Conservation (phyloP, 345 rosid species). For the Nasturtium officinale region DNA sequence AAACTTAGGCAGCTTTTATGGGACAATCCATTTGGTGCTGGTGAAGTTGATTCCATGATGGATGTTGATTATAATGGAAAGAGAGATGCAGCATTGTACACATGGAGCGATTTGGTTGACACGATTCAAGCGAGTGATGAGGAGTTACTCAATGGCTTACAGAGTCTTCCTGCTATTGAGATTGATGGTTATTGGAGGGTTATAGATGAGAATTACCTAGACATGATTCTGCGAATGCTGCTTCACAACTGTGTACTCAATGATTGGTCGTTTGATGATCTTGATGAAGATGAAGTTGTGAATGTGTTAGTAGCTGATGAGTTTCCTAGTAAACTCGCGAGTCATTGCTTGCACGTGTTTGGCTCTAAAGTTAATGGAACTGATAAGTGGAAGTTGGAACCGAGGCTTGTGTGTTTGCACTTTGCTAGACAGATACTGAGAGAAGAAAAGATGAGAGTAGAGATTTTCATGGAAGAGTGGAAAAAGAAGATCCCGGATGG, state of each 20-base stretch:
- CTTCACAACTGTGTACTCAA: constrained; percentile 66
- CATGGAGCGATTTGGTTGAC: constrained; percentile 70
- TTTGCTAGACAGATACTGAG: constrained; percentile 66
- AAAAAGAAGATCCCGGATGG: constrained; percentile 62
- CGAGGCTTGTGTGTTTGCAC: constrained; percentile 69
- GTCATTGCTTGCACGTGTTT: constrained; percentile 65
- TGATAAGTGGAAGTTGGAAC: constrained; percentile 70
- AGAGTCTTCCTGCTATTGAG: constrained; percentile 73
- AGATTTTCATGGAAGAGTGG: constrained; percentile 76
- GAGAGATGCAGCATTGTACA: constrained; percentile 46
- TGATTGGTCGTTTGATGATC: constrained; percentile 67
- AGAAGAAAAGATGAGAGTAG: constrained; percentile 67
- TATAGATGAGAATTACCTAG: constrained; percentile 72
- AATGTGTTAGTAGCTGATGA: constrained; percentile 65
- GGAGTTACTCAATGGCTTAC: constrained; percentile 60
- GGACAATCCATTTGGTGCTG: constrained; percentile 54
- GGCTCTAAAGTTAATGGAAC: constrained; percentile 51
- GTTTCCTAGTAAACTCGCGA: constrained; percentile 54
- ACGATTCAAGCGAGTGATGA: constrained; percentile 84
- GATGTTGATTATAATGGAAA: constrained; percentile 44
- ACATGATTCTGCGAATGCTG: constrained; percentile 62
- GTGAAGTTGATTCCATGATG: constrained; percentile 46
- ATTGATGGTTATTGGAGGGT: constrained; percentile 86
- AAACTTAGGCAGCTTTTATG: constrained; percentile 68
- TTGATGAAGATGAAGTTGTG: constrained; percentile 65